Evolutionary conservation across 2,329 filamentous ascomycete genomes (phyloP).

Genomic region (Ophiostoma australiae): DNA sequence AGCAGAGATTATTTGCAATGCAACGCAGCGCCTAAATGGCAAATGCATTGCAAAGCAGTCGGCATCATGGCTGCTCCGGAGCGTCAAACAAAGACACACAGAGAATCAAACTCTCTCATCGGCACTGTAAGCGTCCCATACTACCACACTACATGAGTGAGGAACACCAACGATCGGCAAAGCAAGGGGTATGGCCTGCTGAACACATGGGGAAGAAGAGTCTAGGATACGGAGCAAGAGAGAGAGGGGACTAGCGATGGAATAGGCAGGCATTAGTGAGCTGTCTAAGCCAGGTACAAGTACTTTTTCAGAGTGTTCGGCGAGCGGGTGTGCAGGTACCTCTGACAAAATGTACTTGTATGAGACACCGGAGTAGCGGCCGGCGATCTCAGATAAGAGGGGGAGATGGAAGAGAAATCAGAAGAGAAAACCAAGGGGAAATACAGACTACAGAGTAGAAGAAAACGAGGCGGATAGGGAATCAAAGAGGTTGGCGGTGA

Average conservation of each 20-base stretch:
- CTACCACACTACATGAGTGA: no score
- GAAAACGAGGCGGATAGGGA: background rate
- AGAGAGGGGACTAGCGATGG: background rate
- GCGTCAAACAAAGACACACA: no score
- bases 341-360: background rate
- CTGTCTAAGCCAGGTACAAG: constrained; percentile 2
- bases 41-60: no score
- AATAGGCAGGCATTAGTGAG: background rate
- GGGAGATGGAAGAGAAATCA: background rate
- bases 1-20: no score
- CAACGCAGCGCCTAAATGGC: no score
- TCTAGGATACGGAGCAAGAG: background rate
- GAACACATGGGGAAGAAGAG: background rate
- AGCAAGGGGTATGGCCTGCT: background rate
- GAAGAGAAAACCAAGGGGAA: background rate
- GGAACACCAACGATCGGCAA: background rate
- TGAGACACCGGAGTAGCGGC: constrained; percentile 6
- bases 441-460: background rate
- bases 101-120: no score
- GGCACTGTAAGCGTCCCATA: no score
- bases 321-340: background rate
- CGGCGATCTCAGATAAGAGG: background rate
- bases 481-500: background rate
- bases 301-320: background rate
- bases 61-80: no score